phyloP scores from a whole-genome alignment of 495 filamentous ascomycete genomes.

The Aspergillus wentii region DNA sequence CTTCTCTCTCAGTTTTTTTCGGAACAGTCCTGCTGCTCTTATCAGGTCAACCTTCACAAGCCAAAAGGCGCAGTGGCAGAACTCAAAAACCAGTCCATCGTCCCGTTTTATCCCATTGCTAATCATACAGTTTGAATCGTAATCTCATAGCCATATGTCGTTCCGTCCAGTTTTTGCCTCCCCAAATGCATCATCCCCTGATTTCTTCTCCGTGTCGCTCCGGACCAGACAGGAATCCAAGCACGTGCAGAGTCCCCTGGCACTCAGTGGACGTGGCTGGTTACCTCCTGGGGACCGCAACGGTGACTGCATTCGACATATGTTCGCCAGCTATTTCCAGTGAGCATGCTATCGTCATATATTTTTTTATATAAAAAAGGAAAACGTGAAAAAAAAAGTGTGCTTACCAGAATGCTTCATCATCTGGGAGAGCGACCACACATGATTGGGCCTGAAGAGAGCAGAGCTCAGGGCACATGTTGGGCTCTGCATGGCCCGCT shows the following conservation, averaged over 20 bases:
- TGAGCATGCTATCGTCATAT: constrained; percentile 1
- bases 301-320: constrained; percentile 19
- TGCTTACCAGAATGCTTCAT: constrained; percentile 26
- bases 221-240: constrained; percentile 28
- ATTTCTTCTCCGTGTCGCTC: too few species aligned
- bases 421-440: constrained; percentile 21
- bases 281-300: constrained; percentile 16
- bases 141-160: too few species aligned
- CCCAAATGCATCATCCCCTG: too few species aligned
- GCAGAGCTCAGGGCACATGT: constrained; percentile 23
- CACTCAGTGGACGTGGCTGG: constrained; percentile 8
- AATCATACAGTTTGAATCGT: constrained; percentile 5
- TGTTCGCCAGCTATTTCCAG: constrained; percentile 12
- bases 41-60: too few species aligned
- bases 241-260: constrained; percentile 25
- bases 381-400: background rate
- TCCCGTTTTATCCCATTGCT: constrained; percentile 7
- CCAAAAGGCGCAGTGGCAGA: too few species aligned
- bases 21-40: too few species aligned
- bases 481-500: background rate
- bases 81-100: background rate
- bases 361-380: background rate
- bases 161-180: too few species aligned
- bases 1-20: too few species aligned
- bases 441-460: constrained; percentile 22